Evolutionary conservation across 352 stramenopile species (phyloP), one percentile per base, ranked within the genome.

Genomic region (Phytophthora foliorum): DNA sequence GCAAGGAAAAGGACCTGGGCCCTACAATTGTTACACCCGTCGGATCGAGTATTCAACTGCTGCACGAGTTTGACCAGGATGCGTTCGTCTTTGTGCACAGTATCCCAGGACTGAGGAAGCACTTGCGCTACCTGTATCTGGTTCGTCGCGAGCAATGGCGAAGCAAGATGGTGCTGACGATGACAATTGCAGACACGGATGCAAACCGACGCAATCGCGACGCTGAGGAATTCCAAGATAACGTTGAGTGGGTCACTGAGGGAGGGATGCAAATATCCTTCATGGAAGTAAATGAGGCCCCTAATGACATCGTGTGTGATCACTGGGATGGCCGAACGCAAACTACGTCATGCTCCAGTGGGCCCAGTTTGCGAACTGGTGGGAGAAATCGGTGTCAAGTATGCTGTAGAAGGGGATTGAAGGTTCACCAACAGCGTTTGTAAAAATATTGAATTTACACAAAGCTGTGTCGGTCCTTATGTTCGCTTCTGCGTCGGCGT

Each of bases 261-360:
- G 70, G 70, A n/a, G 70, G 70, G 5, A 56, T 64, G 9, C 21
- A 45, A 34, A 61, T 77, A 36, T 63, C 65, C 22, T 4, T 77
- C 42, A 45, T 57, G 11, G 61, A 69, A 32, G 60, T 73, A 22
- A 41, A 75, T 13, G 50, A 63, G 48, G 36, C 52, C 10, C 53
- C 51, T 6, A 55, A 73, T 19, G 66, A 75, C 2, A 27, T 78
- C 6, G 51, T 75, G 29, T 76, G 71, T 38, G 72, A 79, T 46
- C 72, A 67, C 27, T 74, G 41, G 27, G 29, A 67, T n/a, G 51
- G 31, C 21, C 78, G 48, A 69, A 82, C 32, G 76, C 76, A 24
- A 54, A 75, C 29, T 77, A 78, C 22, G 21, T 75, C 31, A 73
- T 85, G 58, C 56, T 85, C 38, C 74, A 85, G 25, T 82, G 68